phyloP scores from a whole-genome alignment of 1,284 basidiomycete species.

The Heterobasidion occidentale region DNA sequence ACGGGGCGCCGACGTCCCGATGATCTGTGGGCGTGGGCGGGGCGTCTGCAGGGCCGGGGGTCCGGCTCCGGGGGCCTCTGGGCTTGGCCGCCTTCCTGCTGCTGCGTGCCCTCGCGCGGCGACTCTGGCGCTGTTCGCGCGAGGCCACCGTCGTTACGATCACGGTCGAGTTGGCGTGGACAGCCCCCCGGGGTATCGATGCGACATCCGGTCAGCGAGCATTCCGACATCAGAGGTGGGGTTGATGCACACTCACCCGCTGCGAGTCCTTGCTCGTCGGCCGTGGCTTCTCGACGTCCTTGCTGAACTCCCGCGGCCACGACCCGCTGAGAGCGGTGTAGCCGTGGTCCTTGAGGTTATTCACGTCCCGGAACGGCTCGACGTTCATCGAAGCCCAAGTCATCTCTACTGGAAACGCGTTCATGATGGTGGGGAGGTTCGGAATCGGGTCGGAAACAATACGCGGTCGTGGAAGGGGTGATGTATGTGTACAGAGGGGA shows the following conservation, averaged over 20 bases:
- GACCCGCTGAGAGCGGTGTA: background rate
- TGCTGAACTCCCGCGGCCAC: background rate
- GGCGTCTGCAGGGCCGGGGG: background rate
- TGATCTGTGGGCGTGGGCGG: background rate
- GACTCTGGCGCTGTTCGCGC: background rate
- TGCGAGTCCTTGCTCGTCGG: background rate
- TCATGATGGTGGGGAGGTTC: background rate
- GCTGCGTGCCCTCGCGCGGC: background rate
- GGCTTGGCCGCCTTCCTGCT: background rate
- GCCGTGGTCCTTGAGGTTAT: background rate
- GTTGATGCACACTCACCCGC: background rate
- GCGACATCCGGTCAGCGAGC: background rate
- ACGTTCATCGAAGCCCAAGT: background rate
- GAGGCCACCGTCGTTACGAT: background rate
- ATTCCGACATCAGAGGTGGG: background rate
- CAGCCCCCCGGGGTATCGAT: no score
- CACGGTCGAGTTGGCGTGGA: no score
- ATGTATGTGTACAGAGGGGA: no score
- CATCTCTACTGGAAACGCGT: background rate
- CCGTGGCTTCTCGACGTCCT: background rate
- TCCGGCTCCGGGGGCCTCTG: background rate
- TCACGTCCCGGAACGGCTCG: background rate
- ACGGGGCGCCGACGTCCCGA: background rate
- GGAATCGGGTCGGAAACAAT: no score
- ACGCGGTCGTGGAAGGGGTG: no score